Evolutionary conservation across 768 basidiomycete species (phyloP).

Genomic region (Coprinellus aureogranulatus): DNA sequence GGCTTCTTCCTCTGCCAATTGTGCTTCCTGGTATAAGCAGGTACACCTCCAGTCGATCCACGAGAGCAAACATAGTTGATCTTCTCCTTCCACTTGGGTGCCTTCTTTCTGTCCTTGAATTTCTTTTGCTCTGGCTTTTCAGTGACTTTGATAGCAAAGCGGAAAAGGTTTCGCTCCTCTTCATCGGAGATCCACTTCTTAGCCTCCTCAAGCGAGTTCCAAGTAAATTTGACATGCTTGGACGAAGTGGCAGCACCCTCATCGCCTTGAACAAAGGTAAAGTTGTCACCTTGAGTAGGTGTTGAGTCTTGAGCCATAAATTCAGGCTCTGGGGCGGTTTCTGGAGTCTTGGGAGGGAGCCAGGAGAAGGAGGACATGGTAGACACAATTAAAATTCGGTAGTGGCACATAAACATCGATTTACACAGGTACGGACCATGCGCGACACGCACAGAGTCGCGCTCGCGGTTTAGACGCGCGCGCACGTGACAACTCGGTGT

Average conservation of each 20-base stretch:
- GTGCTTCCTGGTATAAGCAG: neutral
- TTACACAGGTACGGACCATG: neutral
- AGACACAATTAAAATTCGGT: neutral
- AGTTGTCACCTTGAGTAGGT: neutral
- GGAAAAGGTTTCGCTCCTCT: neutral
- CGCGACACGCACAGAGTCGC: neutral
- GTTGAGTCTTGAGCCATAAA: neutral
- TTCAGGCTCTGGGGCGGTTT: too few relatives aligned
- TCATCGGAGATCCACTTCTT: neutral
- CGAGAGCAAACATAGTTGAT: constrained; percentile 1
- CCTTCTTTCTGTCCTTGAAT: neutral
- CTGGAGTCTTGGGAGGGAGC: too few relatives aligned
- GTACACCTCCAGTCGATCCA: neutral
- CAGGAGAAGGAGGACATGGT: too few relatives aligned
- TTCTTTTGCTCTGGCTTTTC: too few relatives aligned
- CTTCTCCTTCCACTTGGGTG: neutral
- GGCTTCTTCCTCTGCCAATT: neutral
- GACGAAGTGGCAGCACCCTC: neutral
- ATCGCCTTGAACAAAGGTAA: neutral
- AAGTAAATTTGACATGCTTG: neutral
- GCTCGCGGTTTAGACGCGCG: too few relatives aligned
- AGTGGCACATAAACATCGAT: neutral
- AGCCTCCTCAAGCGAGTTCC: neutral
- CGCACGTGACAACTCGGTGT: too few relatives aligned
- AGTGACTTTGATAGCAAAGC: neutral